These are phyloP conservation scores for Pythium phragmitis DNA, from an alignment of 352 stramenopile genomes.

Conservation along the genomic window DNA sequence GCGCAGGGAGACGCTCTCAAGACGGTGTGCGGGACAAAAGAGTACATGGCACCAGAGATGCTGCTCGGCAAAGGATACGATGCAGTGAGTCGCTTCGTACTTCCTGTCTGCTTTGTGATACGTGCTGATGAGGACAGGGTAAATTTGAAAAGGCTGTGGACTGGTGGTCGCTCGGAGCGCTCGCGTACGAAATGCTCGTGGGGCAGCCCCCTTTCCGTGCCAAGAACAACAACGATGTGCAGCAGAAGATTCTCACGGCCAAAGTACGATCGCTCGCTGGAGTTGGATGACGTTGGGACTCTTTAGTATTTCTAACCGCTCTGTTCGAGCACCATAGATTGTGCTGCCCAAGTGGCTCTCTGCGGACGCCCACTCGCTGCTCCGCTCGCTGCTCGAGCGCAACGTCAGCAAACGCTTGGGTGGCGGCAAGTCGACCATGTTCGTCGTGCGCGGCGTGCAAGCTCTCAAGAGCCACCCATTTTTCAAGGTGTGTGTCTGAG, in stretches of 20 bases:
- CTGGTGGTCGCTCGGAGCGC: conserved; percentile 83
- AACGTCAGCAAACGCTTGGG: conserved; percentile 95
- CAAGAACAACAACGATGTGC: conserved; percentile 67
- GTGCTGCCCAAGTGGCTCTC: conserved; percentile 83
- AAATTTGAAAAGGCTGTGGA: conserved; percentile 55
- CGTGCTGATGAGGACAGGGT: background rate
- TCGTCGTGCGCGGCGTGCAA: conserved; percentile 95
- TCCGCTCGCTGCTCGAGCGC: conserved; percentile 96
- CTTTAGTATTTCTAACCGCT: background rate
- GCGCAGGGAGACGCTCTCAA: conserved; percentile 58
- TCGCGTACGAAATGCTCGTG: conserved; percentile 80
- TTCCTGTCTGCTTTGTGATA: background rate
- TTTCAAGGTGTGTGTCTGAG: conserved; percentile 64
- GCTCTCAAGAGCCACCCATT: conserved; percentile 94
- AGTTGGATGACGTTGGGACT: conserved; percentile 14
- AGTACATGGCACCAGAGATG: conserved; percentile 89
- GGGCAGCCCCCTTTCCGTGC: conserved; percentile 71
- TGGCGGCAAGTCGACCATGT: conserved; percentile 95
- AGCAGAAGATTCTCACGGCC: conserved; percentile 75
- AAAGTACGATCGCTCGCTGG: conserved; percentile 23
- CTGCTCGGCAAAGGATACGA: conserved; percentile 74
- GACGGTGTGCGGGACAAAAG: conserved; percentile 79
- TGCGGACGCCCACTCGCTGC: conserved; percentile 89
- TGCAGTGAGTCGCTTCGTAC: conserved; percentile 33
- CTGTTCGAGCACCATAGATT: conserved; percentile 26